Evolutionary conservation across 2,329 filamentous ascomycete genomes (phyloP), one percentile per base, ranked within the genome.

Genomic region (Hypoxylon sp.): DNA sequence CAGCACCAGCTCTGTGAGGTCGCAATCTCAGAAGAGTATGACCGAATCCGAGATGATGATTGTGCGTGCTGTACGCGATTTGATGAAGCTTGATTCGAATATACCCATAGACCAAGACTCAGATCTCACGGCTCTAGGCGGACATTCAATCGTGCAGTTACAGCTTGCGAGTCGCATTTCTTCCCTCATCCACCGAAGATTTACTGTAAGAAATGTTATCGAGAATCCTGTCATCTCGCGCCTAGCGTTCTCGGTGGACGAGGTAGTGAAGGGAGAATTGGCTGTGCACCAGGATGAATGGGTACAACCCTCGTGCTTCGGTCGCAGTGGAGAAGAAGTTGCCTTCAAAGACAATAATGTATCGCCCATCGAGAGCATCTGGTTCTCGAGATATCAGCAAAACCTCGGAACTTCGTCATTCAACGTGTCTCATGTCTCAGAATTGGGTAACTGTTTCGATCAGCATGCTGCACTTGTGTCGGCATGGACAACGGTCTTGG

Each of bases 141-240:
- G 30, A 10, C 49, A 53, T 53, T 53, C 49, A 10, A 2, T 53
- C 30, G 2, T 35, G 4, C 49, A 53, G 13, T 4, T 53, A 53
- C 27, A 53, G 13, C n/a, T 53, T 11, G 27, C 30, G 13, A 53
- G 30, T 35, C 49, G 30, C 31, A 33, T 53, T 14, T 33, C 49
- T 20, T 53, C 49, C n/a, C 30, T 35, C 3, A 35, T 20, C 31
- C 27, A 20, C 14, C 27, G 30, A 53, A 14, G 22, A 6, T 53
- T 35, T 22, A 53, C 49, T 8, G 30, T 53, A 14, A 11, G 14
- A 20, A 11, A 25, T 2, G 48, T 50, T 14, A 50, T 50, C 13
- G 48, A 50, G 17, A 50, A 50, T 50, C 48, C 48, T 14, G 48
- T 50, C 22, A 31, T 50, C 25, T 50, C 48, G 27, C 25, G 10